Base-by-base conservation (phyloP, 1,139 yeast species). In the Debaryomycetaceae sp. region DNA sequence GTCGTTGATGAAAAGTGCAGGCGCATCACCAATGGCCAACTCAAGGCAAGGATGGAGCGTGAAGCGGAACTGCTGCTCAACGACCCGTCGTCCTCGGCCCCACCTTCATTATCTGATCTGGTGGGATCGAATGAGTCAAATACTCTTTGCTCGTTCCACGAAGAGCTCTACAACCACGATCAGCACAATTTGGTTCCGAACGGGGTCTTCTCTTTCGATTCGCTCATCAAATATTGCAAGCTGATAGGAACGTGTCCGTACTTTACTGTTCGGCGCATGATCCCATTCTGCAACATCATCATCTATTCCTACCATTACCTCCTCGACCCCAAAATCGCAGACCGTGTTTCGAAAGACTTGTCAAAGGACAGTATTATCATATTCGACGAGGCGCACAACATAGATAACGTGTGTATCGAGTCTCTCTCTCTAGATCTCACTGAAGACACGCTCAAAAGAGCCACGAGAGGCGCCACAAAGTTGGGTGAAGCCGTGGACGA, bases 381-480 rank as follows among this genome's bases (percentile, higher is more conserved):
- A 28, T 90, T 90, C 49, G 99, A 90, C 58, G 99, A 90, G 57
- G 98, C 98, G 29, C 99, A 90, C 55, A 90, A 90, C 56, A 90
- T 90, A 34, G 98, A 90, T 67, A 90, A 90, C 62, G 99, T 90
- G 33, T 90, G 98, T 60, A 90, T 90, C 36, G 99, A 90, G 53
- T 82, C 98, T 1, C 58, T 90, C 30, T 85, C 96, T 10, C 68
- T 90, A 31, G 98, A 92, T 49, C 49, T 65, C 32, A 63, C 70
- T 1, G 70, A 65, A 32, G 72, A 65, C 34, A 58, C 64, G 2
- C 43, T 65, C 26, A 62, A 63, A 41, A 44, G 58, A 28, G 72
- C 72, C 1, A 51, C 68, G 2, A 39, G 69, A 32, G 97, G 98
- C 35, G 95, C 95, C 0, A 72, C 69, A 37, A 72, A 81, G 30